Evolutionary conservation across 2,329 filamentous ascomycete genomes (phyloP).

Genomic region (Coleophoma eucalyptorum): DNA sequence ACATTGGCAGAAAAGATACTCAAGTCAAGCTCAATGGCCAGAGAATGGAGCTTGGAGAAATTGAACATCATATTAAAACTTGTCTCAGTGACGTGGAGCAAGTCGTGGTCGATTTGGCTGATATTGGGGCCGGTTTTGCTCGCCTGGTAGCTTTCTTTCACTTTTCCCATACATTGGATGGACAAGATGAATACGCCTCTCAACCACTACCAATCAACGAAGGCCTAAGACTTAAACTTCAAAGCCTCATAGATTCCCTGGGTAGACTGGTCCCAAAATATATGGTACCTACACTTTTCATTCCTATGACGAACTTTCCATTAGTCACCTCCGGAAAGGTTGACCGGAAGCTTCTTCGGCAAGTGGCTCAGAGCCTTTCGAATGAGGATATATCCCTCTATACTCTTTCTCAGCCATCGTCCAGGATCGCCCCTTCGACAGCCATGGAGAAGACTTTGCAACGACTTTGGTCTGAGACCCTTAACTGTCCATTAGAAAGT

Average conservation of each 20-base stretch:
- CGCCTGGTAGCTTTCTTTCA: no score
- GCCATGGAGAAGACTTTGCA: slow-evolving; percentile 29
- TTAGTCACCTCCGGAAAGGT: slow-evolving; percentile 24
- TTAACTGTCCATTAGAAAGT: slow-evolving; percentile 38
- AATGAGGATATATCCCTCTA: slow-evolving; percentile 3
- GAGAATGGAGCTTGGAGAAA: not conserved
- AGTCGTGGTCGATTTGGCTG: no score
- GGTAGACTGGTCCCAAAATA: no score
- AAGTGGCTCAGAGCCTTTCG: slow-evolving; percentile 40
- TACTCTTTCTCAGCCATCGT: not conserved
- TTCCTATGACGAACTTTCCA: slow-evolving; percentile 24
- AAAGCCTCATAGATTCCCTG: no score
- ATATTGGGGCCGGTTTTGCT: no score
- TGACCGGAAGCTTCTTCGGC: slow-evolving; percentile 31
- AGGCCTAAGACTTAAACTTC: no score
- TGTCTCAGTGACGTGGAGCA: no score
- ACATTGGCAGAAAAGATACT: not conserved
- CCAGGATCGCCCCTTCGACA: not conserved
- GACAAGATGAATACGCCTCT: no score
- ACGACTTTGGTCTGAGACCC: slow-evolving; percentile 43
- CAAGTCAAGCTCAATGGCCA: not conserved
- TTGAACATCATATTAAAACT: not conserved
- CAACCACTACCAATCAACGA: no score
- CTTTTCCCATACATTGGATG: no score
- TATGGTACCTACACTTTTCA: slow-evolving; percentile 31